Evolutionary conservation across 495 filamentous ascomycete genomes (phyloP), one percentile per base, ranked within the genome.

Genomic region (Penicillium maclennaniae): DNA sequence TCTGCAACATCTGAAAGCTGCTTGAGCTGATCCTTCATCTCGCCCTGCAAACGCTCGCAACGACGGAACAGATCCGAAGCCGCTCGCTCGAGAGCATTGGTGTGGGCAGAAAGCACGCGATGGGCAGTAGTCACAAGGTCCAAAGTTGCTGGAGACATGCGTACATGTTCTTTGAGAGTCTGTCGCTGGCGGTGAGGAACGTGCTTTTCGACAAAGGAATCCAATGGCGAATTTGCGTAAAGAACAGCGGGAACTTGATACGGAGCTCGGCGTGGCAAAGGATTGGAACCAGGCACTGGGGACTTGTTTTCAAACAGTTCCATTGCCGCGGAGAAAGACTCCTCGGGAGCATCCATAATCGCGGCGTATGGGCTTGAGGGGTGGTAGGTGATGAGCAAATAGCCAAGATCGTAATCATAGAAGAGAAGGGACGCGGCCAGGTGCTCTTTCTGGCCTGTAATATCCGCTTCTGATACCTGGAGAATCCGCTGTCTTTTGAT

Each of bases 41-140:
- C 89, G 2, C 75, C 72, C 60, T 83, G 84, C 38, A 96, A 69
- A 14, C 85, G 74, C 60, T 90, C 82, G 59, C 87, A 92, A 20
- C 87, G 80, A 15, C 84, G 78, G 73, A 95, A 95, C 8, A 96
- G 74, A 60, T 95, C 89, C 1, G 91, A 82, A 3, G 88, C 91
- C 10, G 88, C 89, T 45, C 78, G 63, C 36, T 87, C 85, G 23
- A 96, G 76, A 6, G 74, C 72, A 56, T 86, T 76, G 0, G 90
- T 93, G 68, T 96, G 87, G 17, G 77, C 71, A 46, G 83, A 85
- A 19, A 95, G 71, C 3, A 89, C 75, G 42, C 86, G 80, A 66
- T 96, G 91, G 0, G 86, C 87, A 26, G 88, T 81, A 0, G 85
- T 84, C 56, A 96, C 81, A 12, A 92, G 68, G 39, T 87, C 82